Percentiles rank a stretch among this genome's conserved stretches.
Conservation (phyloP, 257 asterid species). For the Solanum chiquidenum region DNA sequence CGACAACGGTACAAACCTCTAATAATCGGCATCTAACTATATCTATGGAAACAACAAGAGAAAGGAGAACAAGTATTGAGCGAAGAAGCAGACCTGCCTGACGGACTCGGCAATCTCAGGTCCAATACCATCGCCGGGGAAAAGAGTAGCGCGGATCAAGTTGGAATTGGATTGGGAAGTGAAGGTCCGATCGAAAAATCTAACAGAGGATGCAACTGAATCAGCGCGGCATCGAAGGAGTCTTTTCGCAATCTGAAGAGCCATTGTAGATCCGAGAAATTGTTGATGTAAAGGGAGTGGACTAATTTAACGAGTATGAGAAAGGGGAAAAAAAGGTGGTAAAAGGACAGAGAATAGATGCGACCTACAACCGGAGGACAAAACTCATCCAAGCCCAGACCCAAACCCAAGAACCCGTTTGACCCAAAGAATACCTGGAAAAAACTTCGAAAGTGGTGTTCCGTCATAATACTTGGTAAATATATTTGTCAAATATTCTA, state of each 20-base stretch:
- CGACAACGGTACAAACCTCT: not conserved
- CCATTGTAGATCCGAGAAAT: not conserved
- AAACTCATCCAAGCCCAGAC: not conserved
- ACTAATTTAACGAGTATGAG: not conserved
- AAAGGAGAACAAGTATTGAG: not conserved
- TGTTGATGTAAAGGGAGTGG: not conserved
- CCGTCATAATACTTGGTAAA: too few species aligned
- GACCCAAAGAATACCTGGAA: not conserved
- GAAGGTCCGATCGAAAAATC: not conserved
- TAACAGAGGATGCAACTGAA: not conserved
- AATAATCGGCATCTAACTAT: not conserved
- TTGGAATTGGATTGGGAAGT: not conserved
- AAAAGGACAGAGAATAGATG: not conserved
- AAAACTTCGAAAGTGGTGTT: not conserved
- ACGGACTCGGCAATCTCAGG: conserved; percentile 92
- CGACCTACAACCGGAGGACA: not conserved
- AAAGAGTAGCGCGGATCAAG: conserved; percentile 52
- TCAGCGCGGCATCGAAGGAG: not conserved
- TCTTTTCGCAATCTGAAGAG: not conserved
- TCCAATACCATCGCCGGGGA: conserved; percentile 96
- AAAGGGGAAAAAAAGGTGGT: too few species aligned
- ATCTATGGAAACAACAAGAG: not conserved
- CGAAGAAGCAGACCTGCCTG: conserved; percentile 32
- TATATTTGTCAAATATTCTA: too few species aligned
- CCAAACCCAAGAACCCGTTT: too few species aligned